Evolutionary conservation across 345 rosid species (phyloP).

Genomic region (Raphanus raphanistrum): DNA sequence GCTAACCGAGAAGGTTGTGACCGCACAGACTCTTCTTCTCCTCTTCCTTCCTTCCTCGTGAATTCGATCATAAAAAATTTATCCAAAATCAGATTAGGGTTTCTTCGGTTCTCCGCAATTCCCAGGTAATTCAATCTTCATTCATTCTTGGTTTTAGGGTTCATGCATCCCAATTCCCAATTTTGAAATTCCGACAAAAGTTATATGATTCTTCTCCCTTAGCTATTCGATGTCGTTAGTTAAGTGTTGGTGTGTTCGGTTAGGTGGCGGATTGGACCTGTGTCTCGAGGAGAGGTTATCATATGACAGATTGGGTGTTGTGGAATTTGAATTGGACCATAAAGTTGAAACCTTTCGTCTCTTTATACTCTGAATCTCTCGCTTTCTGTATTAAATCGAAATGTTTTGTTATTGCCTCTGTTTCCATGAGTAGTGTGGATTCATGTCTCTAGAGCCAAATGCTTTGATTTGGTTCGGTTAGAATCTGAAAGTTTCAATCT

Average conservation of each 20-base stretch:
- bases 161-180: slow-evolving; percentile 22
- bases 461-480: slow-evolving; percentile 12
- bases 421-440: neutral
- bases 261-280: slow-evolving; percentile 16
- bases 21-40: slow-evolving; percentile 24
- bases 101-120: neutral
- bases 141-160: slow-evolving; percentile 13
- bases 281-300: slow-evolving; percentile 6
- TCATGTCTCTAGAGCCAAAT: neutral
- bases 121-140: slow-evolving; percentile 32
- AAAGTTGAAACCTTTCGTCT: slow-evolving; percentile 19
- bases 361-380: neutral
- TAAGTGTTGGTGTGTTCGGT: neutral
- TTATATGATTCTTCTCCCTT: slow-evolving; percentile 16
- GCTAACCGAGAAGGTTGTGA: neutral
- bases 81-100: slow-evolving; percentile 26
- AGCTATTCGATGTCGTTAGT: neutral
- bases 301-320: neutral
- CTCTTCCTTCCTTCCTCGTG: slow-evolving; percentile 4
- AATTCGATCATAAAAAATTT: slow-evolving; percentile 30
- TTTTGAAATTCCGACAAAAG: neutral
- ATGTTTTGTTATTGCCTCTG: neutral
- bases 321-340: slow-evolving; percentile 6
- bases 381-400: neutral
- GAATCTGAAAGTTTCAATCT: neutral